Evolutionary conservation across 2,329 filamentous ascomycete species (phyloP).

Genomic region (Penicillium sp.): DNA sequence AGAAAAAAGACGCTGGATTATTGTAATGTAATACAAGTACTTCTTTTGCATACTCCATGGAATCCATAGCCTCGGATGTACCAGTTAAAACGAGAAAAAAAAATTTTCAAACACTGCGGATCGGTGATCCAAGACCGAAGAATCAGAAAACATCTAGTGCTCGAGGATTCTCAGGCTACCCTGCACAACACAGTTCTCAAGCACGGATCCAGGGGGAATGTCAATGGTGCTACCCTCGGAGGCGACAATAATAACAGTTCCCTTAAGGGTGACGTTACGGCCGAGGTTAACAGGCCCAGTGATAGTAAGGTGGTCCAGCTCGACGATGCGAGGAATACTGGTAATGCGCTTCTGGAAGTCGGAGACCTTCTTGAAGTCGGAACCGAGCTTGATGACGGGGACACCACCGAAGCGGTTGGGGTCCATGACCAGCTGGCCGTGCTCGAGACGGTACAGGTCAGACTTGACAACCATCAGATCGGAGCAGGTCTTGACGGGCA

Average conservation of each 20-base stretch:
- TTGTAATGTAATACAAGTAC: constrained; percentile 32
- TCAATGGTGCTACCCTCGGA: constrained; percentile 98
- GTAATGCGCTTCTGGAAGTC: constrained; percentile 58
- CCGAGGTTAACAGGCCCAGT: constrained; percentile 97
- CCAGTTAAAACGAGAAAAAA: constrained; percentile 20
- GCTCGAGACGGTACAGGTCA: constrained; percentile 96
- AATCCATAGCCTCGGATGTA: constrained; percentile 29
- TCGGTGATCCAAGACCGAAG: not conserved
- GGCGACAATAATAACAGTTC: constrained; percentile 96
- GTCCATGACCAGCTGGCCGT: constrained; percentile 97
- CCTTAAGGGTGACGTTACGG: constrained; percentile 93
- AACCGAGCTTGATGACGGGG: constrained; percentile 96
- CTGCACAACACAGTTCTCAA: constrained; percentile 99
- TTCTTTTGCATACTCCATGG: constrained; percentile 29
- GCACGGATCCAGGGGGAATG: constrained; percentile 90
- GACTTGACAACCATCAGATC: constrained; percentile 99
- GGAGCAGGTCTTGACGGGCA: constrained; percentile 99
- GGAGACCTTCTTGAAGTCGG: constrained; percentile 99
- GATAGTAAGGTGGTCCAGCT: constrained; percentile 79
- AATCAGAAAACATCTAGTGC: constrained; percentile 52
- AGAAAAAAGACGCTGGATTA: constrained; percentile 29
- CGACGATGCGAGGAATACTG: constrained; percentile 53
- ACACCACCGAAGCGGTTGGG: constrained; percentile 93
- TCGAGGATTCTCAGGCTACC: constrained; percentile 79
- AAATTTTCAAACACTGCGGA: not conserved